Base-by-base conservation (phyloP, 2,329 filamentous ascomycete species). In the Aspergillus fructus region DNA sequence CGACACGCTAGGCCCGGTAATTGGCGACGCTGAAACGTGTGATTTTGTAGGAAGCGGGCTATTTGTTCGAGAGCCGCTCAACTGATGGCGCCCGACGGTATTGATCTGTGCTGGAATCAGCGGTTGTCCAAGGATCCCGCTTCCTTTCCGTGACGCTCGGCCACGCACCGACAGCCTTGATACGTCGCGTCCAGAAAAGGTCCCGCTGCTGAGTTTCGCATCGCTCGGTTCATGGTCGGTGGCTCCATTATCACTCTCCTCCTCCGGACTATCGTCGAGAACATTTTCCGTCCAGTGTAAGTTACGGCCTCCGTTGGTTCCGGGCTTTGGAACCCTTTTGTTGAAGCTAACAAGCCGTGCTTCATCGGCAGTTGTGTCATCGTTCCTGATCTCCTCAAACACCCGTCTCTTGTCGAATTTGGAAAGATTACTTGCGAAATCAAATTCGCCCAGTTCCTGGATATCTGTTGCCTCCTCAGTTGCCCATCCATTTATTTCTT, bases 401-500 rank as follows among this genome's bases (percentile, higher is more conserved):
- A 97, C 86, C 1, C 87, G 88, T 55, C 89, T 86, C 78, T 97
- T 97, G 78, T 97, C 93, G 67, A 97, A 97, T 69, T 96, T 96
- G 47, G 91, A 93, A 33, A 97, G 81, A 63, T 92, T 92, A 54
- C 86, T 87, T 66, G 90, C 88, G 68, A 97, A 97, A 73, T 97
- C 93, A 66, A 97, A 97, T 60, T 97, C 94, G 11, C 90, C 91
- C 80, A 94, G 85, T 70, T 96, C 93, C 75, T 93, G 90, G 21
- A 94, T 90, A 70, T 97, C 94, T 0, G 91, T 97, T 21, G 93
- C 93, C 68, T 97, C 93, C 70, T 97, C 94, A 0, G 93, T 97
- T 4, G 91, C 92, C 93, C 93, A 97, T 3, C 91, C 93, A 71
- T 91, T 96, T 43, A 91, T 75, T 53, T 82, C 79, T 56, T 85